A percentile compares a stretch with the other conserved stretches of the same genome.
Evolutionary conservation across 2,329 filamentous ascomycete species (phyloP).

Genomic region (Huntiella decipiens): DNA sequence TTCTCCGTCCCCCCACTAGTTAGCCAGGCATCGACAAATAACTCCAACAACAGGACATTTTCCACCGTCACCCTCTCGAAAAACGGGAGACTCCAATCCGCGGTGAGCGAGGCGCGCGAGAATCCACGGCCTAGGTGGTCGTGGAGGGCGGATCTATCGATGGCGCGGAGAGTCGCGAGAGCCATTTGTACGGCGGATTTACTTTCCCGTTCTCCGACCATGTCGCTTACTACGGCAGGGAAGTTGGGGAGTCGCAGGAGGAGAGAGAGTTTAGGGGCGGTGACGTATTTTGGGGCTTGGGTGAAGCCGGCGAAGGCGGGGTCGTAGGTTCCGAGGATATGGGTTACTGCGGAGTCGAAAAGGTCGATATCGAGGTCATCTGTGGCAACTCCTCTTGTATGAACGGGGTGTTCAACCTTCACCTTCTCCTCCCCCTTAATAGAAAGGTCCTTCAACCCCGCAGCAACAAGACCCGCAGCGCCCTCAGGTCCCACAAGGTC

Average conservation of each 20-base stretch:
- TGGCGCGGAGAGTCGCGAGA: constrained; percentile 57
- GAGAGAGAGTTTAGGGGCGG: constrained; percentile 68
- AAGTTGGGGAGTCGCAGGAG: constrained; percentile 57
- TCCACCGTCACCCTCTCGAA: constrained; percentile 97
- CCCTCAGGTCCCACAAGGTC: background rate
- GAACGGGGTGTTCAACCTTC: background rate
- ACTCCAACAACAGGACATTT: constrained; percentile 64
- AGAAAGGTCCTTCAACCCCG: constrained; percentile 1
- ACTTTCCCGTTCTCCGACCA: constrained; percentile 72
- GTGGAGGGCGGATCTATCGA: constrained; percentile 36
- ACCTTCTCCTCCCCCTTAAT: background rate
- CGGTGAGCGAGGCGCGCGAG: constrained; percentile 66
- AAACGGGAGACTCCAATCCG: constrained; percentile 84
- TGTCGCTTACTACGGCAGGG: constrained; percentile 54
- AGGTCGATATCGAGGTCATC: constrained; percentile 76
- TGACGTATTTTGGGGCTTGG: constrained; percentile 70
- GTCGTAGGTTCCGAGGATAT: constrained; percentile 70
- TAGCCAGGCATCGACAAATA: constrained; percentile 77
- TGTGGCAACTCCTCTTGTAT: constrained; percentile 18
- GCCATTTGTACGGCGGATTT: constrained; percentile 59
- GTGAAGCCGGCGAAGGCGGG: constrained; percentile 62
- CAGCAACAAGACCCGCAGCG: background rate
- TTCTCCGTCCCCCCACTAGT: constrained; percentile 30
- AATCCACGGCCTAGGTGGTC: constrained; percentile 40
- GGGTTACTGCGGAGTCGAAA: constrained; percentile 70